Percentiles rank a stretch among this genome's conserved stretches.
Conservation (phyloP, 139 green algal genomes). For the Pleodorina starrii region DNA sequence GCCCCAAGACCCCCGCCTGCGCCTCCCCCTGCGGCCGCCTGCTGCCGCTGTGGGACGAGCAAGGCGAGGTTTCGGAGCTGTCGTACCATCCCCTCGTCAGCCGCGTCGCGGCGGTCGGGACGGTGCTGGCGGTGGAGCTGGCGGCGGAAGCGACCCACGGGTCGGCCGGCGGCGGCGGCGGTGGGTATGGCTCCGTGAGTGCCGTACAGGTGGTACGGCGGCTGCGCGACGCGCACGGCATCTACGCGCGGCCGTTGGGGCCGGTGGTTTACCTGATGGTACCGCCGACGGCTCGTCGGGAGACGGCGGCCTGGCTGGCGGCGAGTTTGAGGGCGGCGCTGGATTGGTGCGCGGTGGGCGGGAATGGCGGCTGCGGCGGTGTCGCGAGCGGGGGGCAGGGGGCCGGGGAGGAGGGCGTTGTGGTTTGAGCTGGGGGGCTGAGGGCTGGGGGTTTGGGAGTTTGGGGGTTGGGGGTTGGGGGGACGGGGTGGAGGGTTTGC, state of each 20-base stretch:
- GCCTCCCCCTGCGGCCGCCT: slow-evolving; percentile 67
- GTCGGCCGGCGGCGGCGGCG: slow-evolving; percentile 34
- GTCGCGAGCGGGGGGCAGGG: not conserved
- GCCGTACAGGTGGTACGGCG: slow-evolving; percentile 63
- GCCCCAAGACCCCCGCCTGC: slow-evolving; percentile 46
- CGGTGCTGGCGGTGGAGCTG: slow-evolving; percentile 91
- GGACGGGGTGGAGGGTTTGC: no score
- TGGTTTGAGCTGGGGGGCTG: not conserved
- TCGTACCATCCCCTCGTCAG: slow-evolving; percentile 73
- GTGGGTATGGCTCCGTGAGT: slow-evolving; percentile 64
- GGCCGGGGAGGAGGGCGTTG: not conserved
- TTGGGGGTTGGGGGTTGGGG: no score
- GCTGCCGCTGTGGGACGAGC: slow-evolving; percentile 81
- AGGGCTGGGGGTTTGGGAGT: no score
- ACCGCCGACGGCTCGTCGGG: slow-evolving; percentile 77
- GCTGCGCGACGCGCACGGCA: slow-evolving; percentile 63
- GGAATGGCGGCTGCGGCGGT: not conserved
- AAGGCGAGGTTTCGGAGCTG: slow-evolving; percentile 61
- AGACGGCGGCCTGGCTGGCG: slow-evolving; percentile 71
- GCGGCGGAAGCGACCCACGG: not conserved
- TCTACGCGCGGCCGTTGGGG: slow-evolving; percentile 91
- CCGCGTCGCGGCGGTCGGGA: slow-evolving; percentile 81
- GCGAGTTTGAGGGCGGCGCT: slow-evolving; percentile 32
- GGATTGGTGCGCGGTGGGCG: not conserved
- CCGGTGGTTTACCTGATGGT: slow-evolving; percentile 95